Evolutionary conservation across 2,329 filamentous ascomycete species (phyloP).

Genomic region (Atkinsonella texensis): DNA sequence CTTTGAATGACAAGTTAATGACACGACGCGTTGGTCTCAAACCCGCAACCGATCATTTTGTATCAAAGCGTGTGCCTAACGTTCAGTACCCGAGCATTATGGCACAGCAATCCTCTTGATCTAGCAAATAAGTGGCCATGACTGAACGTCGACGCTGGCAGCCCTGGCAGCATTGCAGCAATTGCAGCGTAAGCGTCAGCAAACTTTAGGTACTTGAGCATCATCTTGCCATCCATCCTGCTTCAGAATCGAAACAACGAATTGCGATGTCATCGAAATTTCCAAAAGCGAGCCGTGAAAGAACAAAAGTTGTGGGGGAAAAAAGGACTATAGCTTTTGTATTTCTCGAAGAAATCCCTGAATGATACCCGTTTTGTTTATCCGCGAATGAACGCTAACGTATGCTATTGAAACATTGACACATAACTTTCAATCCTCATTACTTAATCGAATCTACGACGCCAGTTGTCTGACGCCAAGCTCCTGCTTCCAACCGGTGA

Average conservation of each 20-base stretch:
- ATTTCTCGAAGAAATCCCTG: neutral
- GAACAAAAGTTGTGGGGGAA: neutral
- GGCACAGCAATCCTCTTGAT: no score
- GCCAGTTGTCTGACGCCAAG: conserved; percentile 6
- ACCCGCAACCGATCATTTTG: no score
- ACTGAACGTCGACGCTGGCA: no score
- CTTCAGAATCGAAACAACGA: neutral
- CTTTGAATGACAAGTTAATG: no score
- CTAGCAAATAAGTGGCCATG: no score
- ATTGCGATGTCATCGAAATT: neutral
- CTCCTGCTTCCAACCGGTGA: conserved; percentile 2
- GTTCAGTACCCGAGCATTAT: no score
- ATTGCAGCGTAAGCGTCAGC: no score
- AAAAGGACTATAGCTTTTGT: neutral
- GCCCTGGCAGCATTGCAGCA: no score
- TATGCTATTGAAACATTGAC: neutral
- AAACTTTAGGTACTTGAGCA: no score
- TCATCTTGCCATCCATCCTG: no score
- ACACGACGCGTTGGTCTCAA: no score
- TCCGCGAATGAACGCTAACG: neutral
- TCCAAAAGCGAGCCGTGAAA: neutral
- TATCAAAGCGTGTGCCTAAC: no score
- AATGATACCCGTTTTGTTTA: neutral
- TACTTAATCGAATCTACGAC: conserved; percentile 2
- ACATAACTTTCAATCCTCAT: neutral